Evolutionary conservation across 108 stramenopile genomes (phyloP).

Genomic region (Pinguiococcus pyrenoidosus): DNA sequence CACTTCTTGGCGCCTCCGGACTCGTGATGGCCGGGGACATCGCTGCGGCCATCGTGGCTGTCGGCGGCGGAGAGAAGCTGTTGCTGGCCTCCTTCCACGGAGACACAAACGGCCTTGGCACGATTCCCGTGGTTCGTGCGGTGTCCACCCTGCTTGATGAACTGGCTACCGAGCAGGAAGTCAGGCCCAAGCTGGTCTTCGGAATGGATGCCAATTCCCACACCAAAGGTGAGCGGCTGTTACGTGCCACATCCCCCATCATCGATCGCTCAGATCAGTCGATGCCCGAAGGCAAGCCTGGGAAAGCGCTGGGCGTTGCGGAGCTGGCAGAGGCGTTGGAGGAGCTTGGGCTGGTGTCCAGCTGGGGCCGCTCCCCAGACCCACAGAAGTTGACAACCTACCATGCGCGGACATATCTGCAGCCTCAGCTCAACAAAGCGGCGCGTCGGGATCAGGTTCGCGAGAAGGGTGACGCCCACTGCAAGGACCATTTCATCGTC

Average conservation of each 20-base stretch:
- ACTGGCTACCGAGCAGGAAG: no score
- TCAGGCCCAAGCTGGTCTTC: conserved; percentile 50
- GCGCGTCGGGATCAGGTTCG: conserved; percentile 47
- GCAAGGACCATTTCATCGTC: conserved; percentile 74
- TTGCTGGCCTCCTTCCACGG: conserved; percentile 70
- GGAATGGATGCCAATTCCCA: conserved; percentile 78
- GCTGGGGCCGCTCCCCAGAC: conserved; percentile 57
- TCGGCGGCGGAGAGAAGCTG: neutral
- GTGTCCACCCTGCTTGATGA: no score
- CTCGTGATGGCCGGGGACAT: conserved; percentile 69
- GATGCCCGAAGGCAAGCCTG: no score
- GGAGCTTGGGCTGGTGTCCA: conserved; percentile 41
- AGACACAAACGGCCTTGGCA: conserved; percentile 74
- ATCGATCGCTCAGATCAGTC: no score
- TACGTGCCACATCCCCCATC: no score
- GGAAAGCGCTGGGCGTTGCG: conserved; percentile 49
- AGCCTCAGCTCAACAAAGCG: conserved; percentile 75
- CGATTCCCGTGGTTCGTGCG: conserved; percentile 59
- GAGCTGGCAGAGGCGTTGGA: conserved; percentile 50
- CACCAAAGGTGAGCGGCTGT: no score
- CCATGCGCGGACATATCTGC: conserved; percentile 57
- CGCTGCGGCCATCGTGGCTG: conserved; percentile 46
- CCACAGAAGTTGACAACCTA: conserved; percentile 55
- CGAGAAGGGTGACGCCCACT: conserved; percentile 57
- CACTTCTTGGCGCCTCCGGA: conserved; percentile 39